Evolutionary conservation across 805 yeast genomes (phyloP).

Genomic region (Saturnispora dispora): DNA sequence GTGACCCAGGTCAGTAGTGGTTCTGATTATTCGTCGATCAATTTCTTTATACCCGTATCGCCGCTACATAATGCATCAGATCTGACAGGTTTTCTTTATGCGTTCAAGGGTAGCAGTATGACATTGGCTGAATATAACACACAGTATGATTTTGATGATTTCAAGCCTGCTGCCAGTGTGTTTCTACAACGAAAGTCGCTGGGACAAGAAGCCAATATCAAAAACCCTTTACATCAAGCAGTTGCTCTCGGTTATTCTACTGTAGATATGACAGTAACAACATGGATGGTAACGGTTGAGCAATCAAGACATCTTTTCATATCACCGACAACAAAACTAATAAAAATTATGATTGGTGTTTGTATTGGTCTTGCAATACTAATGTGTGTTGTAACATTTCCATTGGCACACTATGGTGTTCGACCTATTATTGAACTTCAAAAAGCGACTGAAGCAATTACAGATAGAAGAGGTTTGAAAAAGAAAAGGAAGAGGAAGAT

Average conservation of each 20-base stretch:
- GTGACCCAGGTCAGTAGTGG: constrained; percentile 24
- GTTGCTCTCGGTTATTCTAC: constrained; percentile 53
- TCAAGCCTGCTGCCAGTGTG: constrained; percentile 20
- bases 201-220: constrained; percentile 35
- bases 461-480: constrained; percentile 31
- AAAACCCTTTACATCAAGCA: constrained; percentile 27
- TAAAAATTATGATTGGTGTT: constrained; percentile 66
- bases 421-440: constrained; percentile 73
- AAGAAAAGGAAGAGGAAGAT: constrained; percentile 11
- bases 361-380: constrained; percentile 71
- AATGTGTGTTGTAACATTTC: constrained; percentile 68
- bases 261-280: constrained; percentile 33
- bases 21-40: constrained; percentile 27
- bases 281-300: constrained; percentile 71
- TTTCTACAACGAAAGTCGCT: constrained; percentile 19
- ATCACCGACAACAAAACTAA: constrained; percentile 50
- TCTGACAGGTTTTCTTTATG: constrained; percentile 31
- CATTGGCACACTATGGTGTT: constrained; percentile 76
- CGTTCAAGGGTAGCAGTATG: constrained; percentile 30
- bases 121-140: background rate
- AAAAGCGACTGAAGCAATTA: constrained; percentile 70
- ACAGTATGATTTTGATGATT: constrained; percentile 10
- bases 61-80: constrained; percentile 18
- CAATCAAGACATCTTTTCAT: constrained; percentile 52
- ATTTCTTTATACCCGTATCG: constrained; percentile 20